These are phyloP conservation scores for Cyclotella choctawhatcheeana DNA, from an alignment of 108 stramenopile genomes.

Conservation along the genomic window DNA sequence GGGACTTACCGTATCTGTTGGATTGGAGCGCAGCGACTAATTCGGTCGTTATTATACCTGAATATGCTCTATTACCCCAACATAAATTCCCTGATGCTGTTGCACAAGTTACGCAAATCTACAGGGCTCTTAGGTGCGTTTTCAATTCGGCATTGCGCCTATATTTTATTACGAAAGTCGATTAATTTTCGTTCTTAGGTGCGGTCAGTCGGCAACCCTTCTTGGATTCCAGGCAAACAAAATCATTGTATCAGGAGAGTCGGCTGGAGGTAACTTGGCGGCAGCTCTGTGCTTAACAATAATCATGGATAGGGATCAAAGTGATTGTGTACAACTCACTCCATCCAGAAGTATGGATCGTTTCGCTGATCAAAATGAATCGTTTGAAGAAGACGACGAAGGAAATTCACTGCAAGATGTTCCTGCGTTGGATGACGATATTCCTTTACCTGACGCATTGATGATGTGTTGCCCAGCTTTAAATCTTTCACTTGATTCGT, in stretches of 20 bases:
- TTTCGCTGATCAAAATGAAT: constrained; percentile 30
- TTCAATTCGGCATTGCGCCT: too few species aligned
- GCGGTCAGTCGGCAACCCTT: constrained; percentile 54
- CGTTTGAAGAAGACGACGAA: constrained; percentile 16
- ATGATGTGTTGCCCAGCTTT: constrained; percentile 83
- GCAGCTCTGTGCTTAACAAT: constrained; percentile 76
- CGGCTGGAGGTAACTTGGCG: constrained; percentile 82
- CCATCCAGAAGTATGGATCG: constrained; percentile 19
- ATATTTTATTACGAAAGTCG: too few species aligned
- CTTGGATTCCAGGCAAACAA: constrained; percentile 77
- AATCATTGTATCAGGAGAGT: constrained; percentile 83
- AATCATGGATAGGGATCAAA: constrained; percentile 41
- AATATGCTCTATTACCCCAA: constrained; percentile 77
- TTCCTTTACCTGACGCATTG: constrained; percentile 73
- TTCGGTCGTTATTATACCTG: constrained; percentile 82
- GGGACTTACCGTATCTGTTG: constrained; percentile 78
- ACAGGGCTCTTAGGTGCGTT: constrained; percentile 60
- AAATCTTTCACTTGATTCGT: constrained; percentile 68
- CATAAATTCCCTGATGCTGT: constrained; percentile 77
- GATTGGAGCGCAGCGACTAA: constrained; percentile 83
- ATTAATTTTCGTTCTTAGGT: too few species aligned
- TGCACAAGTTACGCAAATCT: constrained; percentile 59
- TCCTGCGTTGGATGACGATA: background rate
- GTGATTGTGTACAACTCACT: constrained; percentile 23
- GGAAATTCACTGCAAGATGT: background rate